A percentile compares a stretch with the other conserved stretches of the same genome.
Conservation (phyloP, 2,329 filamentous ascomycete genomes). For the Fusarium foetens region DNA sequence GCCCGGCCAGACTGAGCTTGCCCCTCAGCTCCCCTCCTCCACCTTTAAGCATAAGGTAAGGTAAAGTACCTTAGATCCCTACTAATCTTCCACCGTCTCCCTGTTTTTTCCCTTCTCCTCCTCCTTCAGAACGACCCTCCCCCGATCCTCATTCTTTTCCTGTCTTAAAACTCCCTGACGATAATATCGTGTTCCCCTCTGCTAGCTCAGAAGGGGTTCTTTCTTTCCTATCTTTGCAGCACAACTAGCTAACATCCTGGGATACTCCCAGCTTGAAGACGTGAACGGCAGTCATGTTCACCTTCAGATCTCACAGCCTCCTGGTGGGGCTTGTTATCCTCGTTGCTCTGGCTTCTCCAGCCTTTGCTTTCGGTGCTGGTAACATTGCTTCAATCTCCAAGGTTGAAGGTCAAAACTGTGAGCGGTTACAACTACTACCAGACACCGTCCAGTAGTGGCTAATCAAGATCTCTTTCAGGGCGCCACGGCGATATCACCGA, state of each 20-base stretch:
- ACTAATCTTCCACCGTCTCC: slow-evolving; percentile 25
- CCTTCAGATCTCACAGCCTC: slow-evolving; percentile 60
- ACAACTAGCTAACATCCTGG: slow-evolving; percentile 16
- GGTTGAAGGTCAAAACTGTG: slow-evolving; percentile 85
- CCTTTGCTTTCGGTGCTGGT: slow-evolving; percentile 84
- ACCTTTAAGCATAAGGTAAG: slow-evolving; percentile 10
- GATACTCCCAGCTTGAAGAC: slow-evolving; percentile 34
- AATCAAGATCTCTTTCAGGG: slow-evolving; percentile 57
- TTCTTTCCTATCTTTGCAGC: slow-evolving; percentile 9
- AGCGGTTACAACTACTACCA: slow-evolving; percentile 41
- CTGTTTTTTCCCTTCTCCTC: slow-evolving; percentile 18
- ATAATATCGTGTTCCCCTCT: slow-evolving; percentile 19
- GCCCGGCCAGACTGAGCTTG: slow-evolving; percentile 6
- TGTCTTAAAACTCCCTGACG: slow-evolving; percentile 1
- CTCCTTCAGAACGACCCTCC: slow-evolving; percentile 3
- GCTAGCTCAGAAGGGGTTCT: slow-evolving; percentile 37
- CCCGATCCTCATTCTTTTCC: background rate
- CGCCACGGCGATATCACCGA: slow-evolving; percentile 95
- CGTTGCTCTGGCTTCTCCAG: slow-evolving; percentile 73
- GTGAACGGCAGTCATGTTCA: slow-evolving; percentile 55
- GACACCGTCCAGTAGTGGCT: background rate
- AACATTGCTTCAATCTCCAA: slow-evolving; percentile 86
- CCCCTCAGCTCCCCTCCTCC: slow-evolving; percentile 43
- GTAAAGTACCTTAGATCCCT: background rate
- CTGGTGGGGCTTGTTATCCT: slow-evolving; percentile 69